Conservation (phyloP, 805 yeast species). For the Saturnispora sekii region DNA sequence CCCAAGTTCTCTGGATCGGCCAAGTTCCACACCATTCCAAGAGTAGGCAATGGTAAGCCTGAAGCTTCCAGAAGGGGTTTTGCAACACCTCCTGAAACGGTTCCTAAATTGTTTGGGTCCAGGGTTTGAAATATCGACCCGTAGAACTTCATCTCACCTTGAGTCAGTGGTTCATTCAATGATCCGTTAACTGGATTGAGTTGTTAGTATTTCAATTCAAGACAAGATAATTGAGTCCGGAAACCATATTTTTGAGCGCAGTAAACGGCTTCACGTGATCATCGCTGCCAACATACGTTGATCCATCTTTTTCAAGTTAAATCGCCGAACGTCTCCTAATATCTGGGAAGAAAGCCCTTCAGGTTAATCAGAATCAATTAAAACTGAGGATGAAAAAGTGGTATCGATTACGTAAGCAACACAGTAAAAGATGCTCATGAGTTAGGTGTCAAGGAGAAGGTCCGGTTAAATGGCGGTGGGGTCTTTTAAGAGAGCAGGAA, state of each 20-base stretch:
- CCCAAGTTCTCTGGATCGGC: constrained; percentile 91
- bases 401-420: no score
- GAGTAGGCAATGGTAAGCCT: constrained; percentile 63
- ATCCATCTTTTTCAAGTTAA: constrained; percentile 1
- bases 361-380: neutral
- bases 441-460: no score
- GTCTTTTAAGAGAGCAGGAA: no score
- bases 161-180: constrained; percentile 35
- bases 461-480: no score
- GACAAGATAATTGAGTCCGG: neutral
- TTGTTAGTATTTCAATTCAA: constrained; percentile 1
- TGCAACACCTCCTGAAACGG: constrained; percentile 82
- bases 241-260: no score
- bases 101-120: constrained; percentile 71
- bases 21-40: constrained; percentile 90
- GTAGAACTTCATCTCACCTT: constrained; percentile 69
- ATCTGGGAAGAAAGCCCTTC: neutral
- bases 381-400: neutral
- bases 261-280: no score
- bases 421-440: no score
- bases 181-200: constrained; percentile 9
- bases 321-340: neutral
- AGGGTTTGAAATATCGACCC: constrained; percentile 69
- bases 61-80: constrained; percentile 77
- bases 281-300: constrained; percentile 4